Conservation (phyloP, 805 yeast genomes). For the Ogataea pignaliae region DNA sequence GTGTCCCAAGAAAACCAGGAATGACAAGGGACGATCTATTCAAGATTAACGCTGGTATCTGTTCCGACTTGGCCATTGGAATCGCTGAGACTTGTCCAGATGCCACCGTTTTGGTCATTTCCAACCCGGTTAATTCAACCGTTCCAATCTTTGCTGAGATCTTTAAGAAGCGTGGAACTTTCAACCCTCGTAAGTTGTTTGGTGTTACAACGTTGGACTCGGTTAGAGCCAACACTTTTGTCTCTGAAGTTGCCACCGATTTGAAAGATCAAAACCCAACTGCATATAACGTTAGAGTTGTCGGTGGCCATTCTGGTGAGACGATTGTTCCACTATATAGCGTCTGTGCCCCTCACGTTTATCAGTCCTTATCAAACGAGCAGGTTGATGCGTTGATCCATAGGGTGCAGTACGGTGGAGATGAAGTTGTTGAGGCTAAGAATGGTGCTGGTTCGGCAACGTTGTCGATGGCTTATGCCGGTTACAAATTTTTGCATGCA, state of each 20-base stretch:
- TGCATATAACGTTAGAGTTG: conserved; percentile 61
- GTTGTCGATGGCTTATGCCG: conserved; percentile 90
- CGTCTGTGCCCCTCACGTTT: conserved; percentile 28
- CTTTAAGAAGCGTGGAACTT: conserved; percentile 60
- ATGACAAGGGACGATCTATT: conserved; percentile 97
- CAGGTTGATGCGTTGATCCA: conserved; percentile 56
- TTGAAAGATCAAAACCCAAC: conserved; percentile 38
- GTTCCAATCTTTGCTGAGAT: conserved; percentile 86
- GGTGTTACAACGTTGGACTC: conserved; percentile 90
- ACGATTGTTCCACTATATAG: conserved; percentile 87
- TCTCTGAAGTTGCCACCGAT: conserved; percentile 48
- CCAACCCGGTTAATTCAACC: conserved; percentile 92
- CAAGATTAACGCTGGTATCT: conserved; percentile 64
- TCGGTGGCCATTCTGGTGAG: conserved; percentile 95
- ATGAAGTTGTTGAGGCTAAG: conserved; percentile 91
- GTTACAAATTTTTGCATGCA: conserved; percentile 65
- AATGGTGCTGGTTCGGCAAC: conserved; percentile 94
- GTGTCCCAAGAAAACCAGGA: conserved; percentile 98
- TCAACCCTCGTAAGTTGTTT: conserved; percentile 67
- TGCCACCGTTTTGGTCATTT: conserved; percentile 76
- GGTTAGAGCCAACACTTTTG: conserved; percentile 82
- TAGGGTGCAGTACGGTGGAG: conserved; percentile 95
- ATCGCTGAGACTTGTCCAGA: conserved; percentile 68
- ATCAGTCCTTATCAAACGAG: conserved; percentile 29
- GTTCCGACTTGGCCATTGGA: conserved; percentile 66